Evolutionary conservation across 176 grass and related monocot genomes (phyloP).

Genomic region (Zoysia pacifica): DNA sequence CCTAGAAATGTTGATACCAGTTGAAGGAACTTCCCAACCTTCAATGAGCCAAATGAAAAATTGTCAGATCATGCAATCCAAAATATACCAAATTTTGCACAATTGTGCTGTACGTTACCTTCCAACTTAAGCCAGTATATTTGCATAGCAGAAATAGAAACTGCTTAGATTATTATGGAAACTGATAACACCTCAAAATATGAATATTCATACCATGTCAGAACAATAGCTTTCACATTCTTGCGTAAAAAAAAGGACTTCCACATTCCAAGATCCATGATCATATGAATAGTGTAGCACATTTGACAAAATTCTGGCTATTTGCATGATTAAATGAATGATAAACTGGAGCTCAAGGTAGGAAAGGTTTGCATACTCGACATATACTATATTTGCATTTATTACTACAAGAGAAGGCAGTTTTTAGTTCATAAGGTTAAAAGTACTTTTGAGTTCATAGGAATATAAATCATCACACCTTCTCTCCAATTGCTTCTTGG

Average conservation of each 20-base stretch:
- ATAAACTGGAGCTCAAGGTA: neutral
- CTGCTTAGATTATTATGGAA: neutral
- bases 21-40: neutral
- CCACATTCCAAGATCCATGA: neutral
- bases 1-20: neutral
- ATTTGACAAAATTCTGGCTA: neutral
- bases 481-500: slow-evolving; percentile 85
- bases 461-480: slow-evolving; percentile 40
- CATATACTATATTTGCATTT: neutral
- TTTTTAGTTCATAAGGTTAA: neutral
- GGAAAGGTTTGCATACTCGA: neutral
- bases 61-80: slow-evolving; percentile 2
- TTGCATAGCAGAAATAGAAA: slow-evolving; percentile 4
- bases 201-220: neutral
- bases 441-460: neutral
- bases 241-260: no score
- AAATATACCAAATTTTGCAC: neutral
- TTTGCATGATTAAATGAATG: neutral
- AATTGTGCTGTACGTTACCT: neutral
- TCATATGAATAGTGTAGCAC: neutral
- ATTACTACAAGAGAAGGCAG: neutral
- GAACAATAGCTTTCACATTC: neutral
- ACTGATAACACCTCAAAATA: neutral
- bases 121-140: neutral
- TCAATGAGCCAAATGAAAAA: neutral